Evolutionary conservation across 2,329 filamentous ascomycete species (phyloP), one percentile per base, ranked within the genome.

Genomic region (Colletotrichum musicola): DNA sequence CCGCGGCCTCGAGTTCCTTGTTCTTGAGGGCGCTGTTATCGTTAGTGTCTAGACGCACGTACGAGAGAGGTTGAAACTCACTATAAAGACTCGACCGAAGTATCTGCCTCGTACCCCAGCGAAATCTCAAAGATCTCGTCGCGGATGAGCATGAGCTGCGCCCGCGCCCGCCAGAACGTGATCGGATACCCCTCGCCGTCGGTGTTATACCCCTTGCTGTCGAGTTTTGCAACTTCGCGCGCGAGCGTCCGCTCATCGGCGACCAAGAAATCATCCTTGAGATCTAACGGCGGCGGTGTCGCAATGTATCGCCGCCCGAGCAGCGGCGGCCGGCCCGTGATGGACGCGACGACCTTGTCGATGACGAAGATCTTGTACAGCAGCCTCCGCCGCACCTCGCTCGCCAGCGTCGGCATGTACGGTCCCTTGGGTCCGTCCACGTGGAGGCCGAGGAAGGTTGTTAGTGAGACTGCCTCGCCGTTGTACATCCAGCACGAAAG

Each of bases 41-140:
- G 6, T 30, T 18, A 4, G 10, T 0, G 3, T 27, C 4, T 1
- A 30, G 10, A 7, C 5, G 4, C 7, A 1, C 18, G 5, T 38
- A 9, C 2, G 7, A 25, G 4, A 18, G 0, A 40, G 10, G 18
- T 3, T 1, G 6, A 16, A 16, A 13, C 9, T 59, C 18, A 68
- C 65, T 47, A 56, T 22, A 68, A 25, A 1, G 25, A 25, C 12
- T 59, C 49, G 7, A 18, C 13, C n/a, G 65, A 64, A 0, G 82
- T 79, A 6, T 76, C 74, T 63, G 75, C 74, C 3, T 77, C 54
- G 12, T n/a, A 72, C 4, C 83, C 84, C 0, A 89, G 76, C 0
- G 87, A 86, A 22, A 90, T 80, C 70, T 89, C 86, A 4, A 90
- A 79, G 4, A 90, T 83, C 55, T 90, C 88, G 69, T 90, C 88